These are phyloP conservation scores for Ulota crispa DNA, from an alignment of 225 moss, liverwort and hornwort species.

Conservation along the genomic window DNA sequence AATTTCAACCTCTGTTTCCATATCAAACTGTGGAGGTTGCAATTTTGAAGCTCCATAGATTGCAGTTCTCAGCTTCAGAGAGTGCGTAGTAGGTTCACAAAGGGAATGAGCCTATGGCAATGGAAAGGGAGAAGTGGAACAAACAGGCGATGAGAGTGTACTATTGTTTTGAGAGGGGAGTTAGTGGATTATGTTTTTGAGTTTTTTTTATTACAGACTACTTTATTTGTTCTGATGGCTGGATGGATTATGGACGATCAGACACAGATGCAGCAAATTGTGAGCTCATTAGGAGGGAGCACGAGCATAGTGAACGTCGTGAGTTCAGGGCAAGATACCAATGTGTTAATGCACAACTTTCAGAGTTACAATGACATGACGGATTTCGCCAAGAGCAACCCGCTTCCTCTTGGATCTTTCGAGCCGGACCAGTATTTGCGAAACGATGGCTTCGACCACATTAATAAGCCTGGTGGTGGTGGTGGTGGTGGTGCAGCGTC, in stretches of 20 bases:
- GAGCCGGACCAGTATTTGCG: constrained; percentile 55
- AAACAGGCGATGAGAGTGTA: neutral
- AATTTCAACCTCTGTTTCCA: no score
- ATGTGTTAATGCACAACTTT: constrained; percentile 42
- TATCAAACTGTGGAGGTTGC: no score
- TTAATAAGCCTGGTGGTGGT: constrained; percentile 45
- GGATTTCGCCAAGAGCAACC: constrained; percentile 44
- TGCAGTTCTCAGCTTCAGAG: neutral
- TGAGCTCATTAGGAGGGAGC: constrained; percentile 46
- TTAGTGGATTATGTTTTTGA: neutral
- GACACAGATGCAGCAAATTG: constrained; percentile 55
- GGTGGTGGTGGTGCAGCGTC: constrained; percentile 16
- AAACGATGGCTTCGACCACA: constrained; percentile 41
- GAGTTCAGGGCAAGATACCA: constrained; percentile 42
- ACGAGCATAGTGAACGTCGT: constrained; percentile 54
- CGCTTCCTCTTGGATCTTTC: constrained; percentile 31
- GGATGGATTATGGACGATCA: constrained; percentile 22
- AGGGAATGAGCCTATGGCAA: neutral
- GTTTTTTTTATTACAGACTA: no score
- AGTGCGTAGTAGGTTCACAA: neutral
- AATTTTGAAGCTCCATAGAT: neutral
- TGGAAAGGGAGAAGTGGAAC: no score
- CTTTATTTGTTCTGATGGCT: neutral
- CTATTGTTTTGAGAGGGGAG: neutral
- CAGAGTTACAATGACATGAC: constrained; percentile 46